Base-by-base conservation (phyloP, 805 yeast species). In the Hanseniaspora valbyensis region DNA sequence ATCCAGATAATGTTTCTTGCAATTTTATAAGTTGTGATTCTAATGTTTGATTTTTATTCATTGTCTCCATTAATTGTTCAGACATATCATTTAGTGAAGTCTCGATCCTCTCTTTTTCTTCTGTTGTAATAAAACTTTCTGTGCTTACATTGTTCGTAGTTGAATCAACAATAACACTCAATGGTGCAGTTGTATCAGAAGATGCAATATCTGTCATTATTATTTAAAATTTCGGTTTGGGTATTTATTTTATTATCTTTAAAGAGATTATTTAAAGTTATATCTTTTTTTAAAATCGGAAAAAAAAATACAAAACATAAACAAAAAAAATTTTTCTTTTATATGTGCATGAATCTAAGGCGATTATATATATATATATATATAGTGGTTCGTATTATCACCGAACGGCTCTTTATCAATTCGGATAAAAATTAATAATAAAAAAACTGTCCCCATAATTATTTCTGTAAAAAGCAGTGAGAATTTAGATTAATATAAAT, bases 71-170 rank as follows among this genome's bases (percentile, higher is more conserved):
- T 8, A 48, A 19, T 12, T 48, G 51, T n/a, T 39, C 25, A 6
- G 44, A 32, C 51, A 48, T 48, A 9, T 40, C 51, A 24, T 28
- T 32, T 19, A 48, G 19, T 1, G 51, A 48, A 3, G 44, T 29
- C 26, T 48, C 51, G 5, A 48, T 48, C 19, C 51, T 39, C n/a
- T 40, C 36, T 26, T 33, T 48, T 33, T 48, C 51, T 21, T 48
- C 51, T 32, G 26, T 28, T 12, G 51, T 40, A 10, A 48, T 48
- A 19, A 25, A 40, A 30, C 44, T 48, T 7, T 48, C 44, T 12
- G n/a, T 37, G 10, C 28, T 26, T 24, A 2, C 22, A 16, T 25
- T 25, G 12, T 16, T 39, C 3, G 5, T 22, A 14, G 41, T 22
- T 9, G 28, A 14, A 14, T 24, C 16, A 25, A 28, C 41, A 21